Evolutionary conservation across 768 basidiomycete genomes (phyloP), one percentile per base, ranked within the genome.

Genomic region (Lactarius hatsudake): DNA sequence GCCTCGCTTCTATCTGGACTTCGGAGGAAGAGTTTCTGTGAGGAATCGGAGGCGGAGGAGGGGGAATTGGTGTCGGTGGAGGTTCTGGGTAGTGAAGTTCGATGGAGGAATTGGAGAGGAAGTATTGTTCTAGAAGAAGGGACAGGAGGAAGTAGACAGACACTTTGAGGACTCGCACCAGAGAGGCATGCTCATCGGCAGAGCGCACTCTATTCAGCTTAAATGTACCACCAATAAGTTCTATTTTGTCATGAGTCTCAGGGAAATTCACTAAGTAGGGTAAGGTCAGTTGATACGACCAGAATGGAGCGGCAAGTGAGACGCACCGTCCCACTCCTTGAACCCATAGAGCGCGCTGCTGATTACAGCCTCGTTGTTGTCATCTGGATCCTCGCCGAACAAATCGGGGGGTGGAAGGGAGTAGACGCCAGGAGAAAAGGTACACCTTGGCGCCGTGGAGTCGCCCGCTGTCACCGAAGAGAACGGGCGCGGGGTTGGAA

Each of bases 171-270:
- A 84, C 76, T 54, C 78, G 80, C 58, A 75, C 74, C 0, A 91
- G 78, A 0, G 79, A 65, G 3, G 71, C 68, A 69, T 87, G 80
- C 62, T 85, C 82, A 5, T 72, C 38, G 1, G 76, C 72, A 1
- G 83, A 82, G 15, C 74, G 74, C 17, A 82, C 70, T 12, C 83
- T 86, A 67, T 77, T 79, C 66, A 90, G 79, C 1, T 77, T 72
- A 72, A 91, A 90, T 1, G 83, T 87, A 0, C 88, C 89, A 5
- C 89, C 88, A 9, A 89, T 80, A 38, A 88, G 73, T 5, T 76
- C 57, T 42, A 75, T 66, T n/a, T 75, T 66, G 2, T 75, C 73
- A 60, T 71, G 45, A 7, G 38, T 18, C 32, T 54, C 51, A n/a
- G n/a, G 36, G 34, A 48, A n/a, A 6, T 57, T 58, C 34, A 69